Percentiles rank a stretch among this genome's conserved stretches.
Evolutionary conservation across 2,329 filamentous ascomycete species (phyloP).

Genomic region (Coleophoma eucalyptorum): DNA sequence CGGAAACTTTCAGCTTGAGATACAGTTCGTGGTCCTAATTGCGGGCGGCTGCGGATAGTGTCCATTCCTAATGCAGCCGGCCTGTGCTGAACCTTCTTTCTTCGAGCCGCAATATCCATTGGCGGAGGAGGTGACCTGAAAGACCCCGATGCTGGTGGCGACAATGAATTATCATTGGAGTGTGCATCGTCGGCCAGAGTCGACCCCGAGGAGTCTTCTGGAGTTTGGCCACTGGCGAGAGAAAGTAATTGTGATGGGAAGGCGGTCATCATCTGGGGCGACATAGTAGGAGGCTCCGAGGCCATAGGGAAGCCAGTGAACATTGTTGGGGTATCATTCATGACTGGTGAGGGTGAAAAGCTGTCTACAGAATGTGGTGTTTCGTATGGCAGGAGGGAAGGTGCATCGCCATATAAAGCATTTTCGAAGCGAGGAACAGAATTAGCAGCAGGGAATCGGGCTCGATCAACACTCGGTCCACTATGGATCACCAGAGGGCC

Average conservation of each 20-base stretch:
- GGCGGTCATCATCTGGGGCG: constrained; percentile 9
- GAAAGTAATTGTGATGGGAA: constrained; percentile 20
- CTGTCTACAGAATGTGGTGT: constrained; percentile 10
- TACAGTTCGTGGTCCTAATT: constrained; percentile 23
- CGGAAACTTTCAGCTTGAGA: constrained; percentile 26
- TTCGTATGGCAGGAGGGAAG: constrained; percentile 10
- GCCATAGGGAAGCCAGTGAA: constrained; percentile 14
- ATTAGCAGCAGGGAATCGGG: constrained; percentile 18
- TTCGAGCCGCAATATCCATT: constrained; percentile 23
- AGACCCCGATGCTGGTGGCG: constrained; percentile 17
- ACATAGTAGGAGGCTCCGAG: constrained; percentile 5
- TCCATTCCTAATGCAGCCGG: constrained; percentile 23
- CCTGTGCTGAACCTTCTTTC: constrained; percentile 25
- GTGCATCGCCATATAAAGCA: not conserved
- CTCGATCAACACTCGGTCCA: constrained; percentile 13
- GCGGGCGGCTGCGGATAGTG: constrained; percentile 18
- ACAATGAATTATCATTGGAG: constrained; percentile 12
- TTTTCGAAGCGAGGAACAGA: constrained; percentile 10
- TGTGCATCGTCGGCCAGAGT: constrained; percentile 9
- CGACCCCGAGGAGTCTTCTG: constrained; percentile 5
- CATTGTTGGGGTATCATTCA: constrained; percentile 15
- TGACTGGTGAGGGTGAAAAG: not conserved
- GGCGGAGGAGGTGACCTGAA: constrained; percentile 26
- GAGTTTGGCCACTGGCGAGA: constrained; percentile 12
- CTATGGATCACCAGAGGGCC: constrained; percentile 10